Evolutionary conservation across 345 rosid species (phyloP).

Genomic region (Lenwebbia sp.): DNA sequence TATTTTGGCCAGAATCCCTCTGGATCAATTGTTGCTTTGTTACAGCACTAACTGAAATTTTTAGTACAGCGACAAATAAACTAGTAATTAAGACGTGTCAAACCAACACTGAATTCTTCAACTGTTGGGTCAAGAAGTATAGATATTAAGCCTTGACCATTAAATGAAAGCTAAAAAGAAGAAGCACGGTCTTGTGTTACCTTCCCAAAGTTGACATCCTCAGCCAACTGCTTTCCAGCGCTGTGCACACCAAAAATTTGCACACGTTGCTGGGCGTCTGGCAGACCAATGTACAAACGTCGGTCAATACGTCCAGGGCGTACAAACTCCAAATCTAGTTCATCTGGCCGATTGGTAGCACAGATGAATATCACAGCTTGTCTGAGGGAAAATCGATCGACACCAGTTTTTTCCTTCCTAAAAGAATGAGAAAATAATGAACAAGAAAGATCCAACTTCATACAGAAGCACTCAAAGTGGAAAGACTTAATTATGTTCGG

Average conservation of each 20-base stretch:
- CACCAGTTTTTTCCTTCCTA: conserved; percentile 86
- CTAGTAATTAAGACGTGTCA: background rate
- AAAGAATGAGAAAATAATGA: background rate
- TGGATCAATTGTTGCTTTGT: background rate
- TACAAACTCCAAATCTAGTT: conserved; percentile 90
- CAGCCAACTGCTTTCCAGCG: conserved; percentile 72
- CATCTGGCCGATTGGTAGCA: conserved; percentile 98
- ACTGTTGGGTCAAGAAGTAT: background rate
- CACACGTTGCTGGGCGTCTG: conserved; percentile 84
- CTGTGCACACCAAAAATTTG: conserved; percentile 90
- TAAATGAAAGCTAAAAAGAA: background rate
- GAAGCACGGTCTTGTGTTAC: conserved; percentile 7
- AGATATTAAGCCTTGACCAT: background rate
- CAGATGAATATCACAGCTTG: conserved; percentile 99
- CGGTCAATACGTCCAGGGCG: conserved; percentile 92
- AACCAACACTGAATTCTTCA: background rate
- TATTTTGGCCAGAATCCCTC: background rate
- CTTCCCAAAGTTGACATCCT: conserved; percentile 78
- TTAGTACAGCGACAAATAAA: background rate
- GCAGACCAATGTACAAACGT: conserved; percentile 87
- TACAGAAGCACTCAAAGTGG: background rate
- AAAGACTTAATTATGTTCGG: background rate
- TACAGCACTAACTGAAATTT: background rate
- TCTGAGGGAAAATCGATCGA: conserved; percentile 78
- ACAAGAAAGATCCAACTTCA: background rate